A percentile compares a stretch with the other conserved stretches of the same genome.
Evolutionary conservation across 2,329 filamentous ascomycete genomes (phyloP).

Genomic region (Ophiocordyceps camponoti-floridani): DNA sequence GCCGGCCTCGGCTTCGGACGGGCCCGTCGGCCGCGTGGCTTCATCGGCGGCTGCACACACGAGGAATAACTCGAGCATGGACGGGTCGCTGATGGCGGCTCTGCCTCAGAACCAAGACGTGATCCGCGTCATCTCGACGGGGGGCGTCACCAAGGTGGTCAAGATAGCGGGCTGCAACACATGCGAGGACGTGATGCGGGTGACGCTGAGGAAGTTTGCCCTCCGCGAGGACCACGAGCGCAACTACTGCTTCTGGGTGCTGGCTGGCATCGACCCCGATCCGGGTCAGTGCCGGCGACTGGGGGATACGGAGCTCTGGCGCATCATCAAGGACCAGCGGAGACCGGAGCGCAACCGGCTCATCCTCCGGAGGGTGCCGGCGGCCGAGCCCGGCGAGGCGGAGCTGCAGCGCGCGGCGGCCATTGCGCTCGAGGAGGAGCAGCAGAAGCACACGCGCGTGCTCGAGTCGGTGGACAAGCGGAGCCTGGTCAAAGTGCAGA

Average conservation of each 20-base stretch:
- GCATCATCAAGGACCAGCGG: constrained; percentile 73
- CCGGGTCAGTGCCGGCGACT: constrained; percentile 66
- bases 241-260: constrained; percentile 93
- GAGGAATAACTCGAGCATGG: constrained; percentile 67
- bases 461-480: constrained; percentile 50
- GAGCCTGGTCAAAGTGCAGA: constrained; percentile 75
- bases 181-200: constrained; percentile 81
- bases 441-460: constrained; percentile 49
- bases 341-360: constrained; percentile 77
- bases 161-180: constrained; percentile 84
- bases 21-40: constrained; percentile 37
- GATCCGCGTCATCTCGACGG: constrained; percentile 84
- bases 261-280: constrained; percentile 71
- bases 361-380: constrained; percentile 82
- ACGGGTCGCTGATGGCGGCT: constrained; percentile 71
- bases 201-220: constrained; percentile 73
- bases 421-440: constrained; percentile 76
- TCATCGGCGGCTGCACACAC: constrained; percentile 43
- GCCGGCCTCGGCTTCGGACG: constrained; percentile 45
- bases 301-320: constrained; percentile 73
- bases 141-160: constrained; percentile 80
- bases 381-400: constrained; percentile 71
- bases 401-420: constrained; percentile 77
- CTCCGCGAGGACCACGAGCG: constrained; percentile 80
- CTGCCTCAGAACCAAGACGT: constrained; percentile 74